Evolutionary conservation across 305 asterid species (phyloP).

Genomic region (Solanum hybrid): DNA sequence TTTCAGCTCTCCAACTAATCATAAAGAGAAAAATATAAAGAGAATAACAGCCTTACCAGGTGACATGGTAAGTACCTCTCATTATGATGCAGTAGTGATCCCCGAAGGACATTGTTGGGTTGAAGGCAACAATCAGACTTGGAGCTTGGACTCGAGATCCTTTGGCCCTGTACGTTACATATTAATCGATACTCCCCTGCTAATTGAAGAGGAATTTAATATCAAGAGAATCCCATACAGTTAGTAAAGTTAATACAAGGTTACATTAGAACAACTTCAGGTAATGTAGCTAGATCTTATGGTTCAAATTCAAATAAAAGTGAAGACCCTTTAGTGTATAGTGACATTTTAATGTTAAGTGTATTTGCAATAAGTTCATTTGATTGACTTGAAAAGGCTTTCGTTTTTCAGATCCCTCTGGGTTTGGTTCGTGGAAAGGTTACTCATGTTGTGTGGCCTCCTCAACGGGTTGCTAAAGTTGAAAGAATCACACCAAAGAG

Average conservation of each 20-base stretch:
- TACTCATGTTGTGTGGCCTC: constrained; percentile 83
- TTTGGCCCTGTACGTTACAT: constrained; percentile 53
- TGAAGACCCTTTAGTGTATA: background rate
- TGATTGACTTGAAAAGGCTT: background rate
- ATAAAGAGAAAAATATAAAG: constrained; percentile 48
- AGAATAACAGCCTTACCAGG: constrained; percentile 77
- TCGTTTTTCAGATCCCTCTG: constrained; percentile 50
- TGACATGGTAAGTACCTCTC: constrained; percentile 44
- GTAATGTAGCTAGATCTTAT: background rate
- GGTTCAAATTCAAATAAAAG: constrained; percentile 1
- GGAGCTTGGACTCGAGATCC: constrained; percentile 70
- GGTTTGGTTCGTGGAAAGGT: constrained; percentile 78
- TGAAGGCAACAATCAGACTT: constrained; percentile 64
- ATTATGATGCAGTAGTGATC: constrained; percentile 36
- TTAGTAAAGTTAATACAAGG: background rate
- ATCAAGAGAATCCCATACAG: background rate
- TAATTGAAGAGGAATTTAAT: background rate
- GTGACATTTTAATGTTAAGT: background rate
- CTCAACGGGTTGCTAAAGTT: constrained; percentile 53
- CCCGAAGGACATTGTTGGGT: constrained; percentile 96
- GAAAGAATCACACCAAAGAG: constrained; percentile 15
- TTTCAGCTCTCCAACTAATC: constrained; percentile 59
- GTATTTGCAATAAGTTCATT: background rate
- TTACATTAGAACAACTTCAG: background rate
- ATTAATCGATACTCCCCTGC: background rate